Conservation (phyloP, 2,329 filamentous ascomycete species). For the Trichoderma simmonsii region DNA sequence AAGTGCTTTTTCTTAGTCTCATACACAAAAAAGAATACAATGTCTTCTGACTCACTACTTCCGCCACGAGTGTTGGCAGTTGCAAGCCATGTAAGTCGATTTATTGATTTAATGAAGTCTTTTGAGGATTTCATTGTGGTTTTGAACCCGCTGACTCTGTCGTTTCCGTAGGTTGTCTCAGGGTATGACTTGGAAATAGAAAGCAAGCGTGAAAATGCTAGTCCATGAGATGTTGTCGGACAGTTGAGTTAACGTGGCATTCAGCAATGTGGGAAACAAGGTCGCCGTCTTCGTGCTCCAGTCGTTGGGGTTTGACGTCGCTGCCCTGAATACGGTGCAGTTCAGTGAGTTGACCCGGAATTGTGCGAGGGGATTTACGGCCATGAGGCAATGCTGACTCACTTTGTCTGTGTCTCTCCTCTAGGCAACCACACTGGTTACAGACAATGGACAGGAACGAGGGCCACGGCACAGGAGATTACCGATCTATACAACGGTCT, state of each 20-base stretch:
- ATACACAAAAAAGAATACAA: not conserved
- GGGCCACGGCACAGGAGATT: slow-evolving; percentile 78
- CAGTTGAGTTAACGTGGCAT: slow-evolving; percentile 20
- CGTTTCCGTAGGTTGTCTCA: slow-evolving; percentile 39
- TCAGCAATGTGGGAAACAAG: slow-evolving; percentile 94
- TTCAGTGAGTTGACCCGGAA: slow-evolving; percentile 66
- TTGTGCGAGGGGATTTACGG: not conserved
- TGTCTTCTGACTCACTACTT: slow-evolving; percentile 36
- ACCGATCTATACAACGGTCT: slow-evolving; percentile 80
- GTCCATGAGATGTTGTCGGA: not conserved
- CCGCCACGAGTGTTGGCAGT: slow-evolving; percentile 75
- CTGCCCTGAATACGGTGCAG: slow-evolving; percentile 92
- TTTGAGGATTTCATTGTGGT: not conserved
- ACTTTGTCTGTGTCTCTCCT: not conserved
- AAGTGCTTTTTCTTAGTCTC: not conserved
- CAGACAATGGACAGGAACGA: slow-evolving; percentile 80
- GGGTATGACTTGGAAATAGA: slow-evolving; percentile 31
- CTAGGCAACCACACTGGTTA: slow-evolving; percentile 95
- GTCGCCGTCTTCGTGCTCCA: slow-evolving; percentile 96
- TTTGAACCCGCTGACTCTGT: not conserved
- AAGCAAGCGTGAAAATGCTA: slow-evolving; percentile 12
- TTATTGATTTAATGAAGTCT: not conserved
- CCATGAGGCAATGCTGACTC: not conserved
- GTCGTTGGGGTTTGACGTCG: slow-evolving; percentile 87
- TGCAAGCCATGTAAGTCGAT: slow-evolving; percentile 81